Base-by-base conservation (phyloP, 371 early-diverging fungal genomes). In the Dichotomocladium elegans region DNA sequence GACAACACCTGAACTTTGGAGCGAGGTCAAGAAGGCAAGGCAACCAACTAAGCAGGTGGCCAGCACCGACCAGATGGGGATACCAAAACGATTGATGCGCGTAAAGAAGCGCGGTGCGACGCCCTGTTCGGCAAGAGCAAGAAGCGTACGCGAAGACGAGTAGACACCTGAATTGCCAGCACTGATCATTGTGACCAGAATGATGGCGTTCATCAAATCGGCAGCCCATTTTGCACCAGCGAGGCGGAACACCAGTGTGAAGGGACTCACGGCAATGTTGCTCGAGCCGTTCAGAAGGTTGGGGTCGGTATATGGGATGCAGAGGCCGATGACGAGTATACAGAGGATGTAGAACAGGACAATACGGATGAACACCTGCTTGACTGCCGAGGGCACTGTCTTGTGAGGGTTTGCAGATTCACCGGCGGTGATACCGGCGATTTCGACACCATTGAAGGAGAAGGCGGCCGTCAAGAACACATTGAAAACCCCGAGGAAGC, bases 131-230 rank as follows among this genome's bases (percentile, higher is more conserved):
- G 90, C 82, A 47, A 91, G 60, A 15, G 82, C 75, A 63, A 86
- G 73, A 22, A 91, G 68, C 3, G 86, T 86, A 55, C 91, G 85
- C 9, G 83, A 82, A 24, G 86, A 86, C 19, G 88, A 85, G 40
- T 89, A 91, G 0, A 91, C 76, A 41, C 87, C 87, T 22, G 88
- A 86, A 71, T 91, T 91, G 42, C 87, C 90, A 41, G 91, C 91
- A 12, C 88, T 87, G 28, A 88, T 66, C 53, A 88, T 81, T 34
- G 88, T 86, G 15, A 87, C 67, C 17, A 91, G 61, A 44, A 91
- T 84, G 48, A 91, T 77, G 24, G 87, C 91, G 55, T 91, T 91
- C 88, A 91, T 88, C 35, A 91, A 54, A 58, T 89, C 77, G 7
- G 81, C 83, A 9, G 88, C 88, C 62, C 80, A 74, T 9, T 21